Conservation (phyloP, 139 green algal species). For the Diplosphaera chodatii region DNA sequence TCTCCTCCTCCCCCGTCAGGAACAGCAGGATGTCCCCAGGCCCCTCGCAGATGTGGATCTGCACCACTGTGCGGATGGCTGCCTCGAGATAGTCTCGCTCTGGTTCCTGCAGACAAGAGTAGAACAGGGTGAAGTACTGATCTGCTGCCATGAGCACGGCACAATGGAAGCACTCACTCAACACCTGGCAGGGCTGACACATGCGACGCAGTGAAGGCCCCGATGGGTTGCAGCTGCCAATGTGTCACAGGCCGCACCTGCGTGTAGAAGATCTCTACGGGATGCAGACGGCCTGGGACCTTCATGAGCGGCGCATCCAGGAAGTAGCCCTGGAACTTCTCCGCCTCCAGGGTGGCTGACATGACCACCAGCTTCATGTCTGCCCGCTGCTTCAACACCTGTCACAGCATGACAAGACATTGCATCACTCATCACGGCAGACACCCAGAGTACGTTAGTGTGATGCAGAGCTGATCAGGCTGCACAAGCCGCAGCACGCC, state of each 20-base stretch:
- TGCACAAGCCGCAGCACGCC: not conserved
- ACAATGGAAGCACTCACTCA: too few relatives aligned
- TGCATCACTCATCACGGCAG: too few relatives aligned
- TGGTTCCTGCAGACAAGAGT: slow-evolving; percentile 83
- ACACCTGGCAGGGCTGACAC: too few relatives aligned
- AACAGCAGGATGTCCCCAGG: slow-evolving; percentile 95
- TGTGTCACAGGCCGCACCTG: slow-evolving; percentile 26
- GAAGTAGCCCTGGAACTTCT: slow-evolving; percentile 99
- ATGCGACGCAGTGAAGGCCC: too few relatives aligned
- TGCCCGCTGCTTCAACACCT: slow-evolving; percentile 75
- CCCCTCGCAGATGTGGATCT: slow-evolving; percentile 87
- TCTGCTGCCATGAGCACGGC: too few relatives aligned
- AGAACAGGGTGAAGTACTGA: too few relatives aligned
- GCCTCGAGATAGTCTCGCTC: slow-evolving; percentile 98
- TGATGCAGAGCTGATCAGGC: not conserved
- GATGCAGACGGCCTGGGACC: slow-evolving; percentile 93
- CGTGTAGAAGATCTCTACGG: slow-evolving; percentile 99
- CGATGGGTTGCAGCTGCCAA: too few relatives aligned
- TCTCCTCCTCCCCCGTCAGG: slow-evolving; percentile 99
- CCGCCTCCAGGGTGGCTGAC: slow-evolving; percentile 95
- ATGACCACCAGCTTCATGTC: slow-evolving; percentile 99
- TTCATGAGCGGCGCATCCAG: slow-evolving; percentile 93
- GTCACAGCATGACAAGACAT: too few relatives aligned
- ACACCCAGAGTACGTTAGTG: not conserved
- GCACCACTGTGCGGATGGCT: slow-evolving; percentile 93